phyloP scores from a whole-genome alignment of 2,329 filamentous ascomycete species.

The Sporothrix protearum region DNA sequence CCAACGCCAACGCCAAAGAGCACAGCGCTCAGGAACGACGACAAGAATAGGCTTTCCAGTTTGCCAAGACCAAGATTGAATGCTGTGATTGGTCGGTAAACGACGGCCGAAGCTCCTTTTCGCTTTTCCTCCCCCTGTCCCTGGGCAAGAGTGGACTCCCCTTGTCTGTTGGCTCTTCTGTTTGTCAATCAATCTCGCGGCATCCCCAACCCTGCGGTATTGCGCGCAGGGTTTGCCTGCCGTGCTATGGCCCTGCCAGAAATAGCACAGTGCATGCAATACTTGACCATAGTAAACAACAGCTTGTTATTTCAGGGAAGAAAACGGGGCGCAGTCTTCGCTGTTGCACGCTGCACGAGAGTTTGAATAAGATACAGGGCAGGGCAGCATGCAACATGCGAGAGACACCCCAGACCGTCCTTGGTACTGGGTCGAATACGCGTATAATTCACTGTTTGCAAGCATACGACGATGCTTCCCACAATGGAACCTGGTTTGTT shows the following conservation, averaged over 20 bases:
- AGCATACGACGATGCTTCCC: not conserved
- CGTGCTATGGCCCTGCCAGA: not conserved
- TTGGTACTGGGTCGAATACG: slow-evolving; percentile 2
- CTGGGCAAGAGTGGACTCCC: not conserved
- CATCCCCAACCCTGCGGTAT: not conserved
- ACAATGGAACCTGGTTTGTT: not conserved
- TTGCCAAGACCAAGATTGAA: slow-evolving; percentile 3
- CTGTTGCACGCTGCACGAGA: not conserved
- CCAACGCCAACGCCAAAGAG: not conserved
- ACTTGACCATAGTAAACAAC: too few species aligned
- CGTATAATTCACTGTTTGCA: not conserved
- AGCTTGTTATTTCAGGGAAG: slow-evolving; percentile 25
- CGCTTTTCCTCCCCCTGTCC: not conserved
- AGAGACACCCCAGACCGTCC: not conserved
- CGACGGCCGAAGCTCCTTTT: slow-evolving; percentile 14
- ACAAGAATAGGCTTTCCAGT: not conserved
- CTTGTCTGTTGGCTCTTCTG: not conserved
- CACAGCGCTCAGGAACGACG: not conserved
- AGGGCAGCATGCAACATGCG: not conserved
- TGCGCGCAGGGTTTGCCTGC: not conserved
- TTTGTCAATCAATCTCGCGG: not conserved
- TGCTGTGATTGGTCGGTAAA: slow-evolving; percentile 19
- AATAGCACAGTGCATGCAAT: too few species aligned
- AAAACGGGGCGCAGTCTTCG: slow-evolving; percentile 24
- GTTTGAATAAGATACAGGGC: not conserved